phyloP scores from a whole-genome alignment of 192 early-diverging fungal species.

The Podila clonocystis region DNA sequence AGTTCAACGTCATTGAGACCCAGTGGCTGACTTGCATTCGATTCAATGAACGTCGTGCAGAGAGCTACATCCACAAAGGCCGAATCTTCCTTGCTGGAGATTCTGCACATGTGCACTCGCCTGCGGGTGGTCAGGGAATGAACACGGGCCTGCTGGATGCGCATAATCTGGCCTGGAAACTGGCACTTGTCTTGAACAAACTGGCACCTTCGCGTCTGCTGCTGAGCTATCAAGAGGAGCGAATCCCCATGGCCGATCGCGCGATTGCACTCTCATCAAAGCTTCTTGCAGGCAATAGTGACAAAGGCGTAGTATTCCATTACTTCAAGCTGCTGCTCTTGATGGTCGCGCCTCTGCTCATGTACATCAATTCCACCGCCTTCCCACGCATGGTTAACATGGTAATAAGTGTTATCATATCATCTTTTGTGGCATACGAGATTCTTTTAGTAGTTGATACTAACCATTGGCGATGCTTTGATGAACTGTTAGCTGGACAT shows the following conservation, averaged over 20 bases:
- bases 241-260: constrained; percentile 22
- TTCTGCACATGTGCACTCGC: constrained; percentile 55
- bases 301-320: too few relatives aligned
- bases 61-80: constrained; percentile 19
- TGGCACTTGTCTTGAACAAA: constrained; percentile 43
- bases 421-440: too few relatives aligned
- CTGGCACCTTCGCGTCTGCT: constrained; percentile 5
- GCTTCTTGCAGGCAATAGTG: too few relatives aligned
- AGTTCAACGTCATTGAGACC: constrained; percentile 9
- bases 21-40: constrained; percentile 30
- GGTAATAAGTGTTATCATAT: too few relatives aligned
- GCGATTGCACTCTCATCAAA: constrained; percentile 9
- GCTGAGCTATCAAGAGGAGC: constrained; percentile 31
- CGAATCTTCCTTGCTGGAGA: constrained; percentile 59
- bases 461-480: background rate
- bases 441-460: background rate
- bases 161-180: constrained; percentile 57
- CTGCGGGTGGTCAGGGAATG: constrained; percentile 53
- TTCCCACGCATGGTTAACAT: too few relatives aligned
- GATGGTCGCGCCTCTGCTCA: too few relatives aligned
- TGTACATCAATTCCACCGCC: too few relatives aligned
- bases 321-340: too few relatives aligned
- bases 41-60: constrained; percentile 36
- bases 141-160: constrained; percentile 57
- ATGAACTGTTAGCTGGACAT: background rate